These are phyloP conservation scores for Crassisporium funariophilum DNA, from an alignment of 768 basidiomycete species.

Conservation along the genomic window DNA sequence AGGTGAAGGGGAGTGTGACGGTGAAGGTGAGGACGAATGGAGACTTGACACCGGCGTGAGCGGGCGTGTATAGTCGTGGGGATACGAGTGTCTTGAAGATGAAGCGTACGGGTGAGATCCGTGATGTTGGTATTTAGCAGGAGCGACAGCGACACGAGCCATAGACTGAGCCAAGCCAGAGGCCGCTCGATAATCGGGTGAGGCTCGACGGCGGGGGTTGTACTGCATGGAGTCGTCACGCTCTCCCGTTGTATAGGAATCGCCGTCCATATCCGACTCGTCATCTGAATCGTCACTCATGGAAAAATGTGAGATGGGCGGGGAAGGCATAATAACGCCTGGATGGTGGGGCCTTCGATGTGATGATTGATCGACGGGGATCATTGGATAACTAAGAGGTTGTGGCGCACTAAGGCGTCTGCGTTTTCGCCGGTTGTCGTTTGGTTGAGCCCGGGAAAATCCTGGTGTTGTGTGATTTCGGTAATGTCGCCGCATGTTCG, in stretches of 20 bases:
- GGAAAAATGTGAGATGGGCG: constrained; percentile 22
- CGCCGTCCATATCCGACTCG: constrained; percentile 21
- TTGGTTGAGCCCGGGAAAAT: constrained; percentile 27
- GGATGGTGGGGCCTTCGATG: not conserved
- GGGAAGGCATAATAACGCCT: constrained; percentile 10
- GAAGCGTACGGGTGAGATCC: not conserved
- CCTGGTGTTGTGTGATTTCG: constrained; percentile 58
- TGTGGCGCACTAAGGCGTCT: constrained; percentile 18
- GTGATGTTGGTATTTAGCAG: not conserved
- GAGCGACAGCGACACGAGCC: not conserved
- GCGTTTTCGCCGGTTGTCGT: constrained; percentile 29
- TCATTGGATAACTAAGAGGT: not conserved
- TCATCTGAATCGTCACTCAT: constrained; percentile 30
- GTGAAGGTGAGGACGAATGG: not conserved
- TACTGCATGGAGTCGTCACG: constrained; percentile 23
- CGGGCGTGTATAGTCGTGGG: too few relatives aligned
- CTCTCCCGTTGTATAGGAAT: constrained; percentile 15
- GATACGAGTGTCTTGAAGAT: not conserved
- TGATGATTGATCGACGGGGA: not conserved
- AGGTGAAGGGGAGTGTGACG: not conserved
- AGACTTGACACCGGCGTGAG: not conserved
- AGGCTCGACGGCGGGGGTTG: constrained; percentile 12
- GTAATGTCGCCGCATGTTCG: constrained; percentile 82
- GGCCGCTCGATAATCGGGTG: constrained; percentile 12
- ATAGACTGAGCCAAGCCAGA: not conserved